Evolutionary conservation across 1,139 yeast species (phyloP).

Genomic region (Pichia sp.): DNA sequence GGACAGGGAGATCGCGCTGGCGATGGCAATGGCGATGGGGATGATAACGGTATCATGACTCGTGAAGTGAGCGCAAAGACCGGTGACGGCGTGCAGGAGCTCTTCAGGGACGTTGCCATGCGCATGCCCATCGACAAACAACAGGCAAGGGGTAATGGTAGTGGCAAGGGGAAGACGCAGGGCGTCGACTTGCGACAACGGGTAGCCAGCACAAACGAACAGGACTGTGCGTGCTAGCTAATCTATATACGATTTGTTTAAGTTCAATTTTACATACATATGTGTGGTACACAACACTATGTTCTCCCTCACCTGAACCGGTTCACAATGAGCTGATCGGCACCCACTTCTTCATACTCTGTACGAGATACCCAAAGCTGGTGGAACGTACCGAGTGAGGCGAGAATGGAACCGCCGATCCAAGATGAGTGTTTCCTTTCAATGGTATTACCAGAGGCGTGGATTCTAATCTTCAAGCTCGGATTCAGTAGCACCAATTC

Average conservation of each 20-base stretch:
- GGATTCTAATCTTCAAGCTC: conserved; percentile 84
- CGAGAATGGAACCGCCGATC: conserved; percentile 92
- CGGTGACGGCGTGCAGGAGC: conserved; percentile 72
- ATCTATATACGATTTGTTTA: background rate
- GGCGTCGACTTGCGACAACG: conserved; percentile 40
- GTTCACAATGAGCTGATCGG: conserved; percentile 66
- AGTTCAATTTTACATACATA: too few species aligned
- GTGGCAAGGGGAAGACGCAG: too few species aligned
- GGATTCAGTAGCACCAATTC: conserved; percentile 75
- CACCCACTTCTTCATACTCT: conserved; percentile 90
- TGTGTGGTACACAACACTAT: background rate
- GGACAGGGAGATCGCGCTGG: too few species aligned
- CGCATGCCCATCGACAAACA: conserved; percentile 44
- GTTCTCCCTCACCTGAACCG: conserved; percentile 50
- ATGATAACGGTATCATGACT: conserved; percentile 36
- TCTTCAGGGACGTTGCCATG: conserved; percentile 78
- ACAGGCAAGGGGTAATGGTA: too few species aligned
- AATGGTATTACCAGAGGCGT: conserved; percentile 76
- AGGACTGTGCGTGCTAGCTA: conserved; percentile 24
- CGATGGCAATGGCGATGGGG: conserved; percentile 37
- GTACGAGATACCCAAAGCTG: conserved; percentile 92
- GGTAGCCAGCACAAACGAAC: conserved; percentile 38
- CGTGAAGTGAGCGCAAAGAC: conserved; percentile 95
- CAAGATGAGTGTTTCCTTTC: conserved; percentile 87
- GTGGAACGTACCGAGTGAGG: conserved; percentile 93